Base-by-base conservation (phyloP, 305 asterid species). In the Fraxinus baroniana region DNA sequence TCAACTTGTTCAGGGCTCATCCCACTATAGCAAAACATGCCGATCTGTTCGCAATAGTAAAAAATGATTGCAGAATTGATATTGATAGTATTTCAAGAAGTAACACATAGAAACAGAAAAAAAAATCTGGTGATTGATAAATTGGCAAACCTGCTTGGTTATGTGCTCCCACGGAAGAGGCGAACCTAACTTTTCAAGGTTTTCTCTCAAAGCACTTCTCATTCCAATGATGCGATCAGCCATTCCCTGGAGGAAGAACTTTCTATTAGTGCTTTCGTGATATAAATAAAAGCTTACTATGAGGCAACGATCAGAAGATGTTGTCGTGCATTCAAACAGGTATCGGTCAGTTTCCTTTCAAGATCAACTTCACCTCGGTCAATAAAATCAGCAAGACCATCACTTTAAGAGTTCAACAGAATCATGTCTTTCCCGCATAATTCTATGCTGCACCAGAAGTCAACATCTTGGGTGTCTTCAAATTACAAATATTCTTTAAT, bases 1-100 rank as follows among this genome's bases (percentile, higher is more conserved):
- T 94, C 99, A 20, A 95, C 99, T 91, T 95, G 98, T 84, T 94
- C 99, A 1, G 98, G 97, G 3, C 97, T 90, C 98, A 95, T 87
- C 79, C 99, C 99, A 77, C 99, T 95, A 78, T 91, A 94, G 91
- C 99, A 95, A 84, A 95, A 95, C 99, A 95, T 95, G 84, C 99
- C 99, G 79, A 95, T 94, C 99, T 95, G 94, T 80, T 30, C 49
- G 32, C 46, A 80, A 39, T 81, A 80, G 15, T 22, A 8, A 74
- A 17, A 35, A 41, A 13, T 30, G 28, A 10, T 79, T 64, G 74
- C 3, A 52, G 72, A 15, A 30, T 44, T 79, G 46, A 55, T 46
- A 28, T 32, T 7, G 36, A 46, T 33, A 7, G 15, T 37, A 79
- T 36, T 73, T 71, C 28, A 79, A 35, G 72, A 72, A 77, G 77